phyloP scores from a whole-genome alignment of 1,139 yeast genomes.

The Geotrichum citri-aurantii region DNA sequence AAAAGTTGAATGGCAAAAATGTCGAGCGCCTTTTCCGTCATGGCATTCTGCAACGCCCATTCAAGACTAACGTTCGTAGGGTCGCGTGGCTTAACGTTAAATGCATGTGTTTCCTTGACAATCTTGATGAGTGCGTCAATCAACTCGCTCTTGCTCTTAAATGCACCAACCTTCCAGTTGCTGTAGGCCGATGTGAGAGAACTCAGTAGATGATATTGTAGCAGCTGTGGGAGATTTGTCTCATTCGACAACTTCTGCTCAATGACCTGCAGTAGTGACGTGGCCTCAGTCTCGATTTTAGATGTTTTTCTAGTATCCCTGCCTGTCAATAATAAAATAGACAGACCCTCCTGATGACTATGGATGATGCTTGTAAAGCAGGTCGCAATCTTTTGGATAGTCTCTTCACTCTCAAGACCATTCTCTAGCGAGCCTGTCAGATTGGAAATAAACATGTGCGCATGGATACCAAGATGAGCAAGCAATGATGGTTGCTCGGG shows the following conservation, averaged over 20 bases:
- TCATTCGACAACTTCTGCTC: constrained; percentile 46
- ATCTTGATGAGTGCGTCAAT: constrained; percentile 11
- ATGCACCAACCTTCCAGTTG: constrained; percentile 21
- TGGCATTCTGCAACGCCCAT: constrained; percentile 38
- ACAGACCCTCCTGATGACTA: constrained; percentile 79
- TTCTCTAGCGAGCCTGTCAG: constrained; percentile 57
- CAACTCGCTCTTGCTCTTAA: constrained; percentile 11
- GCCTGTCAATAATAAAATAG: constrained; percentile 73
- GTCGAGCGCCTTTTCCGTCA: constrained; percentile 64
- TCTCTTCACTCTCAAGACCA: constrained; percentile 50
- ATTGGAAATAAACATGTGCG: constrained; percentile 54
- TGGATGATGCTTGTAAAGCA: constrained; percentile 73
- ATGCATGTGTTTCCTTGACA: constrained; percentile 3
- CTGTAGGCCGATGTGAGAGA: constrained; percentile 35
- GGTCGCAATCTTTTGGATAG: constrained; percentile 46
- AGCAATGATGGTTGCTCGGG: constrained; percentile 64
- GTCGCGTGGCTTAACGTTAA: background rate
- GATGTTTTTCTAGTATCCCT: constrained; percentile 43
- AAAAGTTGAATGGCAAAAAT: constrained; percentile 68
- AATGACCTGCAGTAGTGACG: constrained; percentile 50
- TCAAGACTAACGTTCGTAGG: constrained; percentile 3
- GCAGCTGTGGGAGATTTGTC: constrained; percentile 2
- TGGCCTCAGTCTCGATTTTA: constrained; percentile 25
- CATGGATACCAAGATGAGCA: constrained; percentile 68
- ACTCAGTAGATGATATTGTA: constrained; percentile 23